Base-by-base conservation (phyloP, 1,284 basidiomycete genomes). In the Pseudozyma thailandica region DNA sequence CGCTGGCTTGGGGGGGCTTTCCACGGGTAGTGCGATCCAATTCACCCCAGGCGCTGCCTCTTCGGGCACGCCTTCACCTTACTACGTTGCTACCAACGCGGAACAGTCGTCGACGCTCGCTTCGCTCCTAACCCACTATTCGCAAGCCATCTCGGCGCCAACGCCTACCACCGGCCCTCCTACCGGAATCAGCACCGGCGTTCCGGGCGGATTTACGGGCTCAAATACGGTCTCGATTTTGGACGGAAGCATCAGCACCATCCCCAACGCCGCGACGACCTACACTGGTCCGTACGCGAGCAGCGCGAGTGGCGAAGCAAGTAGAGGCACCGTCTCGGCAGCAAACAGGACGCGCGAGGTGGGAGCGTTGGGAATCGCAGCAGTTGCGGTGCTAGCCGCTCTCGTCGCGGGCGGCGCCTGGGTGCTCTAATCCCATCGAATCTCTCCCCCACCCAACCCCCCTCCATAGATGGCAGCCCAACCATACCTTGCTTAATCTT, bases 251-350 rank as follows among this genome's bases (percentile, higher is more conserved):
- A 59, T 71, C 25, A 43, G 42, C 0, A 71, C 68, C 18, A 71
- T 72, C 26, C 58, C 62, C 20, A 72, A 72, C 20, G 69, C 62
- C 1, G 69, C 69, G 2, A 72, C 69, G 3, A 72, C 69, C n/a
- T 72, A 62, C 37, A 72, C 58, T 1, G 51, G 62, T 0, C 58
- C 62, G 2, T 44, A 44, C 28, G 26, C 23, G 1, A 39, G 35
- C 6, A 41, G 21, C 2, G 5, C 27, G 2, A 51, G 28, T 1
- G 15, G 27, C n/a, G n/a, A n/a, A n/a, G n/a, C n/a, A n/a, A n/a
- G n/a, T n/a, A n/a, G n/a, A n/a, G n/a, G n/a, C n/a, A n/a, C n/a
- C n/a, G n/a, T n/a, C 25, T 23, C 16, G 33, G 33, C 13, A 15
- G 27, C 23, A 41, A 23, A n/a, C n/a, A n/a, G n/a, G n/a, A n/a